A percentile compares a stretch with the other conserved stretches of the same genome.
Conservation (phyloP, 495 filamentous ascomycete species). For the Aspergillus incahuasiensis region DNA sequence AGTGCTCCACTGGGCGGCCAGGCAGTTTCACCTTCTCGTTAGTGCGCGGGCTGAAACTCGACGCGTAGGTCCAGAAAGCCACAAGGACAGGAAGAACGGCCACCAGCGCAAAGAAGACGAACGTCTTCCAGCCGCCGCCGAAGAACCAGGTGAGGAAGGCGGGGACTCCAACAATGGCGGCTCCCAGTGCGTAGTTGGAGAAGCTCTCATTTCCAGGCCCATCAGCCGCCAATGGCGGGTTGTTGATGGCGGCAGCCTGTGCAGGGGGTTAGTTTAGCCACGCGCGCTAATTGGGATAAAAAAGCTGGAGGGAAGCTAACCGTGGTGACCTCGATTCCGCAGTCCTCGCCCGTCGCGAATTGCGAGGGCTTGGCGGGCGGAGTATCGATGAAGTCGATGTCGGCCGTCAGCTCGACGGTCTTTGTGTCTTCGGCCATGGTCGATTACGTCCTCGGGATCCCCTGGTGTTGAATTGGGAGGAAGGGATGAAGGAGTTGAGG, state of each 20-base stretch:
- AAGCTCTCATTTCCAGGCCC: conserved; percentile 52
- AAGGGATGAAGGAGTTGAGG: not conserved
- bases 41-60: conserved; percentile 52
- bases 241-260: conserved; percentile 59
- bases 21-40: conserved; percentile 59
- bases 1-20: conserved; percentile 58
- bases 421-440: not conserved
- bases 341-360: conserved; percentile 57
- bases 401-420: conserved; percentile 20
- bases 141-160: conserved; percentile 49
- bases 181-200: conserved; percentile 49
- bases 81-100: conserved; percentile 52
- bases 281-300: not conserved
- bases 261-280: not conserved
- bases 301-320: conserved; percentile 45
- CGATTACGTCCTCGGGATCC: not conserved
- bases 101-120: conserved; percentile 51
- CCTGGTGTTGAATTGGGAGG: not conserved
- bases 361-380: conserved; percentile 57
- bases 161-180: conserved; percentile 45
- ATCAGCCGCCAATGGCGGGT: conserved; percentile 58
- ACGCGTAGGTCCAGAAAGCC: conserved; percentile 54
- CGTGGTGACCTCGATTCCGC: conserved; percentile 68
- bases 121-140: conserved; percentile 51
- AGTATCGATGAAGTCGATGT: conserved; percentile 76